Evolutionary conservation across 1,284 basidiomycete species (phyloP), one percentile per base, ranked within the genome.

Genomic region (Mycosarcoma mackinlayi): DNA sequence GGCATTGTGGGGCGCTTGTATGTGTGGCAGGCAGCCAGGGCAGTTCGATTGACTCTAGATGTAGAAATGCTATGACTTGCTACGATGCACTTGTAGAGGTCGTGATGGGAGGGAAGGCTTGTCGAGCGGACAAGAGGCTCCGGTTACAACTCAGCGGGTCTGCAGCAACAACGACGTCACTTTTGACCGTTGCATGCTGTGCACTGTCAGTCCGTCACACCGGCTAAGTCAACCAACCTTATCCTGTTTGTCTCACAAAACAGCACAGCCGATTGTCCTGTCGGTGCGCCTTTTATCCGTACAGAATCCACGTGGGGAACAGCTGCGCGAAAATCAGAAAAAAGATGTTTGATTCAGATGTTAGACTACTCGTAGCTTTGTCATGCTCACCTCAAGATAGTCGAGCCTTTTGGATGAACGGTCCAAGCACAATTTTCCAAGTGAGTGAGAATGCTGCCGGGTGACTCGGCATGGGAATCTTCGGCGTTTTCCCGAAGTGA

Each of bases 401-500:
- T 35, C 33, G 30, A n/a, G n/a, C n/a, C n/a, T n/a, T n/a, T n/a
- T n/a, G n/a, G n/a, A n/a, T n/a, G n/a, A n/a, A 37, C 19, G 47
- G 35, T 49, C 37, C 28, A 37, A 49, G 47, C 47, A 24, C 23
- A 34, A 14, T 13, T 19, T 7, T 11, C 6, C 13, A 35, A 35
- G 6, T 16, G 13, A 8, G 5, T 27, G 1, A 41, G 23, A 10
- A 19, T 16, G 18, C 10, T 19, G 21, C 1, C 10, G 6, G 39
- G 40, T 42, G 40, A 42, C 40, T 42, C 37, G 37, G 37, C 13
- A 27, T 6, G 39, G 38, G 47, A 11, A 6, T 6, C 25, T 14
- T 50, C 48, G 48, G 48, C 8, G 34, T 41, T 41, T 41, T 33
- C 23, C 48, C 48, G 48, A 50, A 50, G 47, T 23, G n/a, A n/a